Base-by-base conservation (phyloP, 768 basidiomycete species). In the Termitomyces eurrhizus region DNA sequence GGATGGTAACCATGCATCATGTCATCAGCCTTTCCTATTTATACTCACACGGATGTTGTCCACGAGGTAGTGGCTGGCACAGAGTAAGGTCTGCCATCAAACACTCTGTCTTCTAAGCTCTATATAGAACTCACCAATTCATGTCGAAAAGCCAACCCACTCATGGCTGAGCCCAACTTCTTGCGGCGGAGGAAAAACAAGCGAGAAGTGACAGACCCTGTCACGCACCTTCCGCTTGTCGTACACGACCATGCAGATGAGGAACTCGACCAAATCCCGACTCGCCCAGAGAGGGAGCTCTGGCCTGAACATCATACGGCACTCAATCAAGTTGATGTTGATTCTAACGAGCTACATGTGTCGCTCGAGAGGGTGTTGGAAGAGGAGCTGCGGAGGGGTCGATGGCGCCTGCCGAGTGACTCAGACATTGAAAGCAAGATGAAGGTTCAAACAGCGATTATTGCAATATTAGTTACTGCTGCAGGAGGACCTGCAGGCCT, bases 201-300 rank as follows among this genome's bases (percentile, higher is more conserved):
- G 45, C 68, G 70, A 13, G 56, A 67, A 57, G 77, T 79, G 16
- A 74, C 72, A 0, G 78, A 79, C 61, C 78, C 78, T 18, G 68
- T 79, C 44, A 79, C 78, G 21, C 76, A 78, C 58, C 67, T 73
- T 2, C 72, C 70, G 7, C 58, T 78, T 6, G 63, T 65, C 12
- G 70, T 79, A 14, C 75, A 77, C 60, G 75, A 79, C 64, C 64
- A 68, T 37, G 70, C 70, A 59, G 52, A 68, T 6, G 64, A 70
- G 33, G 76, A 79, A 59, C 73, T 79, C 16, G 70, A 77, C 57
- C 64, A 65, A 48, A 73, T 78, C 7, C 73, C 75, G 8, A 65
- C 72, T 2, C 71, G 69, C 9, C 65, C 68, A 1, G 63, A 68
- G 2, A 59, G 65, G 0, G 42, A 64, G 56, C 32, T 52, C 32